Evolutionary conservation across 306 rosid species (phyloP).

Genomic region (Pterocarpus santalinus): DNA sequence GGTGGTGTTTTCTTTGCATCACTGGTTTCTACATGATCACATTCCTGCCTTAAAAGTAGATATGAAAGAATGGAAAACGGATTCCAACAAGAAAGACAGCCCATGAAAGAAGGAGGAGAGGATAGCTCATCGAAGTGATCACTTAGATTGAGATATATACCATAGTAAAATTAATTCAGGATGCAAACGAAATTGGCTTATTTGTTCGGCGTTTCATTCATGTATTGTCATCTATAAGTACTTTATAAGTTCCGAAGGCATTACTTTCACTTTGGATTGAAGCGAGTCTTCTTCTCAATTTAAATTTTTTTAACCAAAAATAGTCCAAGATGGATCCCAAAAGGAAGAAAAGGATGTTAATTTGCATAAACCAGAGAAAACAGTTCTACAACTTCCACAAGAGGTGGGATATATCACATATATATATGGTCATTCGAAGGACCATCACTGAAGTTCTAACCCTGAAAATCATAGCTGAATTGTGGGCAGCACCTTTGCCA

Average conservation of each 20-base stretch:
- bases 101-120: not conserved
- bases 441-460: slow-evolving; percentile 75
- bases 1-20: not conserved
- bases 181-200: too few species aligned
- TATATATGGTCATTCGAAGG: slow-evolving; percentile 25
- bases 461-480: slow-evolving; percentile 66
- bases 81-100: not conserved
- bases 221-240: too few species aligned
- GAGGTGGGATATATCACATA: not conserved
- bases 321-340: not conserved
- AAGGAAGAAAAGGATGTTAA: not conserved
- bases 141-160: not conserved
- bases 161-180: not conserved
- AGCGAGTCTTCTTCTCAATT: too few species aligned
- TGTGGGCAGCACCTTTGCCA: slow-evolving; percentile 47
- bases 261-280: too few species aligned
- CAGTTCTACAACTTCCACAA: not conserved
- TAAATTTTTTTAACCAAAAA: too few species aligned
- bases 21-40: not conserved
- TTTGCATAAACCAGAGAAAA: not conserved
- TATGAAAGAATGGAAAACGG: not conserved
- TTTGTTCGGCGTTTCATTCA: too few species aligned
- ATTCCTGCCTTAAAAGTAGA: not conserved
- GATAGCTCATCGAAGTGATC: not conserved
- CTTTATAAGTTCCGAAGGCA: too few species aligned